phyloP scores from a whole-genome alignment of 106 monocot genomes.

The Acorus gramineus region DNA sequence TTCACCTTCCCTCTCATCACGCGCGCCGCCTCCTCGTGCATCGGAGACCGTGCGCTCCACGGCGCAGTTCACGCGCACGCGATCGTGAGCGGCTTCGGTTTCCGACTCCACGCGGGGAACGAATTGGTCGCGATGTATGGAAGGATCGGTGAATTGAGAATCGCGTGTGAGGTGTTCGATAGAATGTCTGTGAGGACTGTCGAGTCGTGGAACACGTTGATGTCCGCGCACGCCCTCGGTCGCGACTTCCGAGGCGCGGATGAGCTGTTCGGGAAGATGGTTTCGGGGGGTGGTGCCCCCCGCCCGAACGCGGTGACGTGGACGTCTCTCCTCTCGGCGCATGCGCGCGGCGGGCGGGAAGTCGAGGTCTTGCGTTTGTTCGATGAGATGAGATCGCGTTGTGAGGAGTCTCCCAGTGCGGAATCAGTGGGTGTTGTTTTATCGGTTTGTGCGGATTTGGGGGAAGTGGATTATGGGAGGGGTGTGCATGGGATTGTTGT shows the following conservation, averaged over 20 bases:
- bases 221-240: constrained; percentile 30
- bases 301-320: constrained; percentile 50
- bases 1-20: constrained; percentile 53
- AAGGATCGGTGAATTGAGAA: constrained; percentile 9
- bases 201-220: constrained; percentile 40
- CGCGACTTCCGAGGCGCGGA: constrained; percentile 14
- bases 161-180: constrained; percentile 43
- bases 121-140: constrained; percentile 39
- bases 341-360: constrained; percentile 28
- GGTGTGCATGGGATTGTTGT: constrained; percentile 30
- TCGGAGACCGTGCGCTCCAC: constrained; percentile 3
- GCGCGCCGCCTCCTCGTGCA: constrained; percentile 11
- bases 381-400: constrained; percentile 28
- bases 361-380: constrained; percentile 25
- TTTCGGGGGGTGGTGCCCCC: constrained; percentile 1
- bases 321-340: constrained; percentile 52
- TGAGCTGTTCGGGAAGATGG: constrained; percentile 28
- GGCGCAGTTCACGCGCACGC: constrained; percentile 28
- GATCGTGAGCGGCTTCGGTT: constrained; percentile 16
- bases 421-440: constrained; percentile 40
- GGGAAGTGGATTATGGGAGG: constrained; percentile 22
- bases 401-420: constrained; percentile 7
- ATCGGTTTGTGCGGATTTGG: constrained; percentile 38
- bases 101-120: constrained; percentile 46
- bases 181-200: constrained; percentile 35